Base-by-base conservation (phyloP, 2,329 filamentous ascomycete genomes). In the Emmonsia crescens region DNA sequence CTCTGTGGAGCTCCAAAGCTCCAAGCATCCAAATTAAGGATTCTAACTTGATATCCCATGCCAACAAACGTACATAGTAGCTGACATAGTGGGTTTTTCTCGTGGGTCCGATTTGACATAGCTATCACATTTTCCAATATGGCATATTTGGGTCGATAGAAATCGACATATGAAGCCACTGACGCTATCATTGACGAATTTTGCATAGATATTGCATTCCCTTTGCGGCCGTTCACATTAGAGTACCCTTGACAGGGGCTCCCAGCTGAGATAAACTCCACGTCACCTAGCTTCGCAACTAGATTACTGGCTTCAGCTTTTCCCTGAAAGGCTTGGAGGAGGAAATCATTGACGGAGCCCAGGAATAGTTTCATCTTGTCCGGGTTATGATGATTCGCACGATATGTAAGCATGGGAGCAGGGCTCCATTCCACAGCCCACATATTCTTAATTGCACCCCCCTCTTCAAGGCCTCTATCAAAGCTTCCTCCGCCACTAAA, bases 201-300 rank as follows among this genome's bases (percentile, higher is more conserved):
- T 62, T 84, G 83, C 5, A 85, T 73, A 9, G 88, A 86, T 3
- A 76, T 60, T 0, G 77, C 69, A 1, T 81, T 86, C 0, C 78
- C 75, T 67, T 80, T 85, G 66, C 86, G 73, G 0, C 66, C 66
- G 5, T 92, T 92, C 0, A 89, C 72, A 0, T 66, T 60, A 0
- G 88, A 91, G 68, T 91, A 94, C 0, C 88, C 89, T 19, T 87
- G 88, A 66, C 90, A 95, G 0, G 90, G 90, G 59, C 84, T 89
- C 0, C 90, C 90, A 1, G 83, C 89, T 1, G 82, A 83, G 9
- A 93, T 83, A 36, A 90, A 81, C 12, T 89, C 82, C 0, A 93
- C 82, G 0, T 85, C 77, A 0, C 86, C 88, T 0, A 87, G 78
- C 0, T 66, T 67, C 0, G 87, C 85, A 4, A 89, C 78, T 0